Evolutionary conservation across 2,329 filamentous ascomycete species (phyloP).

Genomic region (Neoscytalidium dimidiatum): DNA sequence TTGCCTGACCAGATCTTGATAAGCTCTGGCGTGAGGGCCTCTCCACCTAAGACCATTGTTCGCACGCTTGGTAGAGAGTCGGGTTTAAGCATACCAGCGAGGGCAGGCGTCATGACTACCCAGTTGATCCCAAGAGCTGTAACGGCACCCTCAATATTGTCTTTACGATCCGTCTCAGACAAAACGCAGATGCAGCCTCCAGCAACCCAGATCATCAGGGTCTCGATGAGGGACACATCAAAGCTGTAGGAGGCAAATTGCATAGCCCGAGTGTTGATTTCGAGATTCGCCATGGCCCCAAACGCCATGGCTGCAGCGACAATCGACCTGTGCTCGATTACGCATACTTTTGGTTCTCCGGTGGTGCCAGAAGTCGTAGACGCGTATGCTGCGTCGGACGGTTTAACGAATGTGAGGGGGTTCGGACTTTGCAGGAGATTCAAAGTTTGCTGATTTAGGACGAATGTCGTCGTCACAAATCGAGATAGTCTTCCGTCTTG

Average conservation of each 20-base stretch:
- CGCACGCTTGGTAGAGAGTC: constrained; percentile 40
- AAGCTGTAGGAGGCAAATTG: constrained; percentile 26
- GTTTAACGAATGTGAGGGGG: not conserved
- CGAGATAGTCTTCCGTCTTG: not conserved
- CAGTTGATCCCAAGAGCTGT: constrained; percentile 23
- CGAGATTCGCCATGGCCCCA: constrained; percentile 19
- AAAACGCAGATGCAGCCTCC: constrained; percentile 44
- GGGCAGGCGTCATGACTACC: constrained; percentile 40
- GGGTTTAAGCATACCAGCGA: constrained; percentile 38
- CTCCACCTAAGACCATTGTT: constrained; percentile 34
- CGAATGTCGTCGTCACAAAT: not conserved
- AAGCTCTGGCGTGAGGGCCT: constrained; percentile 27
- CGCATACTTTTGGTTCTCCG: constrained; percentile 33
- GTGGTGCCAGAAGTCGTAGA: constrained; percentile 41
- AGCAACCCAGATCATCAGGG: constrained; percentile 32
- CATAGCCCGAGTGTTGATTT: constrained; percentile 10
- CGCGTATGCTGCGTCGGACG: constrained; percentile 18
- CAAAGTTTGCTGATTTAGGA: not conserved
- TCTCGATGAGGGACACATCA: constrained; percentile 37
- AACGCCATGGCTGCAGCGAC: constrained; percentile 28
- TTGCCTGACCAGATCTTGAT: constrained; percentile 20
- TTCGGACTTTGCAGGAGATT: no score
- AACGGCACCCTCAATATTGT: constrained; percentile 39
- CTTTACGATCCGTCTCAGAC: constrained; percentile 48
- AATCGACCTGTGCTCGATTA: constrained; percentile 31